Evolutionary conservation across 257 asterid genomes (phyloP).

Genomic region (Fraxinus anomala): DNA sequence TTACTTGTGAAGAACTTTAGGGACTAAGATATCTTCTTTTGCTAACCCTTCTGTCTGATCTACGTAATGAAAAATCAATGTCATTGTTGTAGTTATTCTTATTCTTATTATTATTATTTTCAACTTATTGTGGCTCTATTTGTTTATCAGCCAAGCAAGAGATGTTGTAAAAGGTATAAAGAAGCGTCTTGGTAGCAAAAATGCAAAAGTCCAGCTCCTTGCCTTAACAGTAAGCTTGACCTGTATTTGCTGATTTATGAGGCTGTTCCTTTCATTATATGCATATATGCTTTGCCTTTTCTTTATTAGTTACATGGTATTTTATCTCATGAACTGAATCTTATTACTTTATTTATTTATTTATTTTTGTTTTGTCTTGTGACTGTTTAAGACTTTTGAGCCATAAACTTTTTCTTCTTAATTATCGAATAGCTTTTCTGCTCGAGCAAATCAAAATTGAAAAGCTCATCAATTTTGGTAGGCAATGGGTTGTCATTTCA

Average conservation of each 20-base stretch:
- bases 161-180: conserved; percentile 88
- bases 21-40: background rate
- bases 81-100: background rate
- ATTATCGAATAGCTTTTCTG: background rate
- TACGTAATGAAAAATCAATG: background rate
- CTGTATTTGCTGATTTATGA: background rate
- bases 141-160: conserved; percentile 83
- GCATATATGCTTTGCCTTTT: background rate
- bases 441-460: background rate
- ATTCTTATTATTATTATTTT: background rate
- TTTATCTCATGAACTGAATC: conserved; percentile 1
- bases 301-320: background rate
- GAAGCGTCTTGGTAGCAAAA: conserved; percentile 87
- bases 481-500: conserved; percentile 8
- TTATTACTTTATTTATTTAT: background rate
- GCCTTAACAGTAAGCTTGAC: conserved; percentile 78
- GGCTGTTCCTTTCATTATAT: background rate
- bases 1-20: background rate
- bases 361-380: background rate
- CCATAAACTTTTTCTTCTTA: background rate
- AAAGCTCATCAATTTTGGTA: background rate
- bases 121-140: conserved; percentile 24
- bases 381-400: background rate
- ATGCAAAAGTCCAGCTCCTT: conserved; percentile 96
- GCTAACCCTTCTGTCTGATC: background rate